Percentiles rank a stretch among this genome's conserved stretches.
Evolutionary conservation across 2,329 filamentous ascomycete species (phyloP).

Genomic region (Phyllosticta citribraziliensis): DNA sequence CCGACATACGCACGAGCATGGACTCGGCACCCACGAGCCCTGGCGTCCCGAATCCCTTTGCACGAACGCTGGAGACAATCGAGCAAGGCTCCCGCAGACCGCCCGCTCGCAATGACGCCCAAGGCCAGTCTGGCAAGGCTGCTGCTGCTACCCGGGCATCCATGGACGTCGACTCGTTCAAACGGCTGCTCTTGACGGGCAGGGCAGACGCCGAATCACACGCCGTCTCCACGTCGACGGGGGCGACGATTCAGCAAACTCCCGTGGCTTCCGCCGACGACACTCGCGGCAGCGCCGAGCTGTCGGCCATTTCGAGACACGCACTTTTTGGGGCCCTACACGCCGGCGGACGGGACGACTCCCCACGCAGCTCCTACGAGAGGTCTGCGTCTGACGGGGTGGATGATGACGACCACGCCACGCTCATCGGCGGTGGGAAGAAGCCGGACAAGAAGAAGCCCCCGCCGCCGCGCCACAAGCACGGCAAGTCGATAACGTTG

Average conservation of each 20-base stretch:
- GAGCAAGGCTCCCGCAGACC: constrained; percentile 18
- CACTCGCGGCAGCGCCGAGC: constrained; percentile 47
- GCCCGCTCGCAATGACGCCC: constrained; percentile 15
- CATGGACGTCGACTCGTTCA: constrained; percentile 71
- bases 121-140: constrained; percentile 17
- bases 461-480: constrained; percentile 61
- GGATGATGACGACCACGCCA: constrained; percentile 34
- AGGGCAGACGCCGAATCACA: constrained; percentile 31
- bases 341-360: constrained; percentile 36
- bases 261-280: constrained; percentile 15
- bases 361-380: constrained; percentile 51
- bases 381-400: constrained; percentile 39
- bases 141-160: constrained; percentile 25
- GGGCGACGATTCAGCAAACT: constrained; percentile 17
- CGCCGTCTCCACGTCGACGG: constrained; percentile 16
- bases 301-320: constrained; percentile 49
- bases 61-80: constrained; percentile 28
- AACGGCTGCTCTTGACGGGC: constrained; percentile 65
- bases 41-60: constrained; percentile 25
- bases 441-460: constrained; percentile 52
- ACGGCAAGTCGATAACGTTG: constrained; percentile 58
- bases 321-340: constrained; percentile 47
- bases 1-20: background rate
- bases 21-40: background rate
- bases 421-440: constrained; percentile 16